Percentiles rank a stretch among this genome's conserved stretches.
phyloP scores from a whole-genome alignment of 2,329 filamentous ascomycete genomes.

The Keithomyces neogunnii region DNA sequence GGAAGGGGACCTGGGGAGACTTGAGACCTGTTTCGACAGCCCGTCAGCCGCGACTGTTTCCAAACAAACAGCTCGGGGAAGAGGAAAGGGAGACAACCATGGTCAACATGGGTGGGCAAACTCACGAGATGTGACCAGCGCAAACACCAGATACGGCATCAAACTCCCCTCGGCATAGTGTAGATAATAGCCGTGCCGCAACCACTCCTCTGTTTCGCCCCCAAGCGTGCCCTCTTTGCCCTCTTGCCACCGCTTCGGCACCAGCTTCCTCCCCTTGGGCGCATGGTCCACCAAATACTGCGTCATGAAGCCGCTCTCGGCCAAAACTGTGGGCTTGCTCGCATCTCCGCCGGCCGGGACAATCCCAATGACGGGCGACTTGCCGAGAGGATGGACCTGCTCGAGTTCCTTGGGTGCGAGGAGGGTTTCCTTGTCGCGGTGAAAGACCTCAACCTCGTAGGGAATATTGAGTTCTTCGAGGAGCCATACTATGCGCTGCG shows the following conservation, averaged over 20 bases:
- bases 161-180: slow-evolving; percentile 81
- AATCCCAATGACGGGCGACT: slow-evolving; percentile 72
- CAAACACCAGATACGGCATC: slow-evolving; percentile 62
- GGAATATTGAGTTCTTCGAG: slow-evolving; percentile 72
- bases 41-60: neutral
- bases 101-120: slow-evolving; percentile 5
- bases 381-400: slow-evolving; percentile 75
- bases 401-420: slow-evolving; percentile 71
- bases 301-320: slow-evolving; percentile 73
- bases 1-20: slow-evolving; percentile 38
- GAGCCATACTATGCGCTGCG: slow-evolving; percentile 78
- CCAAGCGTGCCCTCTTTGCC: slow-evolving; percentile 49
- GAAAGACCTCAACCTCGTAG: slow-evolving; percentile 75
- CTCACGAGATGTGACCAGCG: slow-evolving; percentile 49
- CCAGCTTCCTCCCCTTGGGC: slow-evolving; percentile 32
- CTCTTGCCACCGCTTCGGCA: slow-evolving; percentile 46
- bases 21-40: slow-evolving; percentile 30
- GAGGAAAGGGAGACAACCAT: neutral
- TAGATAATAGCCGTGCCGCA: slow-evolving; percentile 60
- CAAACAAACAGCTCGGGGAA: neutral
- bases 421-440: slow-evolving; percentile 51
- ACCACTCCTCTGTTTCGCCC: slow-evolving; percentile 52
- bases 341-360: slow-evolving; percentile 27
- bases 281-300: slow-evolving; percentile 73
- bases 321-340: slow-evolving; percentile 50